phyloP scores from a whole-genome alignment of 371 early-diverging fungal species.

The Lichtheimia corymbifera region DNA sequence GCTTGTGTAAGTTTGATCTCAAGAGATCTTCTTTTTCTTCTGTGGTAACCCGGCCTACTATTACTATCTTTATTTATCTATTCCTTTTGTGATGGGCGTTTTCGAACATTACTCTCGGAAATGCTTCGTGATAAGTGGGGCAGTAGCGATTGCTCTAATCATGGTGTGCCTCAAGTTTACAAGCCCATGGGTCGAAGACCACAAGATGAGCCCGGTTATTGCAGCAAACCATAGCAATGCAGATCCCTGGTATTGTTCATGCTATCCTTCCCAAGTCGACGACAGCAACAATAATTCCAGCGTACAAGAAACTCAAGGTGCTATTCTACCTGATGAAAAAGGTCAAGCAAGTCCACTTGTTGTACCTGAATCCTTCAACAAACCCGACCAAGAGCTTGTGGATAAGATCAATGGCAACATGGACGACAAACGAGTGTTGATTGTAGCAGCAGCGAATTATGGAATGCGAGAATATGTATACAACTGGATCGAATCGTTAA shows the following conservation, averaged over 20 bases:
- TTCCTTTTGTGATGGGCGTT: background rate
- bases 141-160: background rate
- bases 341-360: conserved; percentile 8
- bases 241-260: conserved; percentile 15
- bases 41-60: no score
- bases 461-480: conserved; percentile 52
- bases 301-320: background rate
- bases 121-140: background rate
- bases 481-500: conserved; percentile 52
- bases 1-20: no score
- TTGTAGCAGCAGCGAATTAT: conserved; percentile 45
- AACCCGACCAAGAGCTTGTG: conserved; percentile 25
- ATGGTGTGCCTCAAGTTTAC: background rate
- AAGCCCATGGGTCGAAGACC: background rate
- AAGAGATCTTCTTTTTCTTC: no score
- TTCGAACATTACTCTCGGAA: conserved; percentile 2
- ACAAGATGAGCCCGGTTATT: no score
- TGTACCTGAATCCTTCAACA: conserved; percentile 29
- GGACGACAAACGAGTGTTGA: conserved; percentile 31
- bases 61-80: no score
- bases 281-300: background rate
- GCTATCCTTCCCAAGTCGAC: background rate
- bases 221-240: background rate
- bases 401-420: conserved; percentile 39
- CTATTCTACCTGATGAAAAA: background rate